These are phyloP conservation scores for Nitzschia putrida DNA, from an alignment of 108 stramenopile genomes.

Conservation along the genomic window DNA sequence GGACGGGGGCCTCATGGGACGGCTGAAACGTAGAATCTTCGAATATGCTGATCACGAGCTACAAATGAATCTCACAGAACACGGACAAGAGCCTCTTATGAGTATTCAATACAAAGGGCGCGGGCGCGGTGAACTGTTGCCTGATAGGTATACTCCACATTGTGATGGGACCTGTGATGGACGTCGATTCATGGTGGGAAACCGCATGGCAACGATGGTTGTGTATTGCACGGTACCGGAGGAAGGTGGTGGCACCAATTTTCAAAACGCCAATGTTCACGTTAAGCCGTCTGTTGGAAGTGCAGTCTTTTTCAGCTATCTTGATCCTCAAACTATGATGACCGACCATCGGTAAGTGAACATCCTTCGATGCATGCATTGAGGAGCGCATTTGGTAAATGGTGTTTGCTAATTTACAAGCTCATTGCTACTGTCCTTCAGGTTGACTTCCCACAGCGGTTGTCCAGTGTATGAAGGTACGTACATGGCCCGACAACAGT, in stretches of 20 bases:
- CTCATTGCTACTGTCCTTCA: background rate
- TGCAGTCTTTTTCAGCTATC: constrained; percentile 87
- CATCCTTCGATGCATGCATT: background rate
- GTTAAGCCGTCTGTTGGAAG: constrained; percentile 71
- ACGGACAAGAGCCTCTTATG: constrained; percentile 88
- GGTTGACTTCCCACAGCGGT: constrained; percentile 68
- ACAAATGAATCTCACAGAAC: constrained; percentile 56
- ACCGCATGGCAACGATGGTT: constrained; percentile 92
- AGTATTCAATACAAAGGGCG: constrained; percentile 78
- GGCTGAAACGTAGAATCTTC: constrained; percentile 63
- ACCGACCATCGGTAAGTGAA: constrained; percentile 54
- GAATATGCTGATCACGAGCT: constrained; percentile 75
- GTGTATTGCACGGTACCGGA: constrained; percentile 83
- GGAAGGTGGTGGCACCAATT: constrained; percentile 89
- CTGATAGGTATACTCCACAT: constrained; percentile 92
- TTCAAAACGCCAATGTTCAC: constrained; percentile 83
- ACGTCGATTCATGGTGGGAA: constrained; percentile 56
- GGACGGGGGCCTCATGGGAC: constrained; percentile 59
- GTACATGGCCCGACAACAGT: background rate
- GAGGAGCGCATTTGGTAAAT: background rate
- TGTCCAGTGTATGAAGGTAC: constrained; percentile 88
- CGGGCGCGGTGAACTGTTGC: constrained; percentile 64
- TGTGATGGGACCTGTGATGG: constrained; percentile 85
- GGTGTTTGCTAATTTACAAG: background rate
- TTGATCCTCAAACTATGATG: constrained; percentile 62